phyloP scores from a whole-genome alignment of 441 rosid genomes.

The Populus hybrid region DNA sequence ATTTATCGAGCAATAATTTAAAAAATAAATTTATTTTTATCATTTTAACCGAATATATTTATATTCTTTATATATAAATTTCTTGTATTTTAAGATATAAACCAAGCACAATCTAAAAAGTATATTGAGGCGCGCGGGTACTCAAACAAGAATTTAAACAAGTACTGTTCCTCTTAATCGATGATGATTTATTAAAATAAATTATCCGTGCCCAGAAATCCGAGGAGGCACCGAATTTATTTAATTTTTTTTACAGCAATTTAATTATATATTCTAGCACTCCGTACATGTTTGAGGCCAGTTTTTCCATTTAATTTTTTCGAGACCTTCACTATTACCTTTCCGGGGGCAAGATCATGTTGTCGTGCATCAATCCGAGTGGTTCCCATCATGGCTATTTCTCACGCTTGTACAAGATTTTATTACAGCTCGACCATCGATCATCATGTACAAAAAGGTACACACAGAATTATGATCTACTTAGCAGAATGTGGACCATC shows the following conservation, averaged over 20 bases:
- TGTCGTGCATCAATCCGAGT: conserved; percentile 32
- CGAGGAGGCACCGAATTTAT: too few species aligned
- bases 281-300: not conserved
- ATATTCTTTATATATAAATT: too few species aligned
- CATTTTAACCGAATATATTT: too few species aligned
- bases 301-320: not conserved
- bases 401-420: conserved; percentile 25
- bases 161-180: too few species aligned
- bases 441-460: conserved; percentile 25
- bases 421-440: conserved; percentile 23
- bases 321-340: conserved; percentile 4
- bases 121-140: too few species aligned
- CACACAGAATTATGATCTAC: conserved; percentile 27
- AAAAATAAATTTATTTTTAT: too few species aligned
- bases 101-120: too few species aligned
- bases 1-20: too few species aligned
- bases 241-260: not conserved
- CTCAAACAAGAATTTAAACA: too few species aligned
- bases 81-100: too few species aligned
- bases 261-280: not conserved
- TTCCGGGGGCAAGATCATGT: conserved; percentile 37
- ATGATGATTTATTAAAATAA: too few species aligned
- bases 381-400: conserved; percentile 39
- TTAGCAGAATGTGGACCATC: conserved; percentile 25
- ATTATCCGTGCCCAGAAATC: too few species aligned